Base-by-base conservation (phyloP, 2,329 filamentous ascomycete genomes). In the Neonectria sp. region DNA sequence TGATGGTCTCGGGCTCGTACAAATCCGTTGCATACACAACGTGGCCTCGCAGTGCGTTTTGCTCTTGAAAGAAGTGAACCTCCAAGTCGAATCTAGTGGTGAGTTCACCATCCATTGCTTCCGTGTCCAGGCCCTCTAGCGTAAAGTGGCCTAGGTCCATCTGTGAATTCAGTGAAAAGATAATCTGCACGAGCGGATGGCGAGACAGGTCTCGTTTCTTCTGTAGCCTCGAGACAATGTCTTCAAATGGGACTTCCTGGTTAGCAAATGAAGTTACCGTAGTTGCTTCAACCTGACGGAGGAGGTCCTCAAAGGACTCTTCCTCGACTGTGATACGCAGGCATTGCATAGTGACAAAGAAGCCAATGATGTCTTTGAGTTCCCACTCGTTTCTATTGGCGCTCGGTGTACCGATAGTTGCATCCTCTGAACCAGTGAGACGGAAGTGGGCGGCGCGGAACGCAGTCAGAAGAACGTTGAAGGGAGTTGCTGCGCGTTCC, bases 321-420 rank as follows among this genome's bases (percentile, higher is more conserved):
- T 70, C 63, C 15, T 68, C 59, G 4, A 73, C n/a, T 8, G 40
- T 49, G 15, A 72, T 57, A 2, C 73, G 59, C 6, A 74, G 51
- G 40, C 71, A 75, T 52, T 75, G 71, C 27, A 68, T 55, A 53
- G 73, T 73, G 46, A 75, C 73, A 21, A 75, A 75, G 65, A 76
- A 76, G 1, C 73, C 73, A 52, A 74, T 65, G 13, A 74, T 56
- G n/a, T 71, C 56, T 43, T 69, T 60, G 3, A 74, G 13, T 21
- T 74, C 68, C 40, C 63, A 48, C 3, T 51, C 48, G 13, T 72
- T 60, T 2, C 72, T 60, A 43, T 73, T 73, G 3, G 72, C 70
- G 45, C 65, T 73, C 3, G 68, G 55, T 2, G 65, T 70, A 15
- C 73, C 75, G 25, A 76, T 69, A 1, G 66, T 69, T 7, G 69